Evolutionary conservation across 306 rosid genomes (phyloP).

Genomic region (Prunus mira): DNA sequence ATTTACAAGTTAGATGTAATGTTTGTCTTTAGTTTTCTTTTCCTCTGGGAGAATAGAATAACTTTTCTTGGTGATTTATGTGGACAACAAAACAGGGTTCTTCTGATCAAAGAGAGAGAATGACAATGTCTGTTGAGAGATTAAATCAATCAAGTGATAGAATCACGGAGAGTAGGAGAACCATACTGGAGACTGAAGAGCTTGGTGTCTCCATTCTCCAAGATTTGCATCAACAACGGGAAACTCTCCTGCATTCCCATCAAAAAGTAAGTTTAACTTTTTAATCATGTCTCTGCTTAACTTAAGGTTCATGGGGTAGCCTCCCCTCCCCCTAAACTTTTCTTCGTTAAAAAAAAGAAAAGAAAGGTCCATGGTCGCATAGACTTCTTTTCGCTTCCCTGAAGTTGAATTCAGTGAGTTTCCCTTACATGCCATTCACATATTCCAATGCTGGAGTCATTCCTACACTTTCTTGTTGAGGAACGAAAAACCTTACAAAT

Average conservation of each 20-base stretch:
- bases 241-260: constrained; percentile 81
- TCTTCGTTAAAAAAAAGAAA: too few relatives aligned
- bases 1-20: constrained; percentile 18
- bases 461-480: background rate
- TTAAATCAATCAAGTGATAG: constrained; percentile 61
- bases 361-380: background rate
- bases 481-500: constrained; percentile 1
- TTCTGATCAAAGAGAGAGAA: constrained; percentile 70
- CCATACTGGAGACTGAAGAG: constrained; percentile 78
- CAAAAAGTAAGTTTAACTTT: constrained; percentile 42
- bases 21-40: constrained; percentile 9
- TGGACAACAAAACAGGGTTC: constrained; percentile 53
- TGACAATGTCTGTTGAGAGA: constrained; percentile 82
- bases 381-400: background rate
- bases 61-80: constrained; percentile 1
- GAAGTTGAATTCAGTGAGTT: background rate
- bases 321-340: too few relatives aligned
- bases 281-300: constrained; percentile 8
- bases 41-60: background rate
- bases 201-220: constrained; percentile 79
- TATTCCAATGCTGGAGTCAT: background rate
- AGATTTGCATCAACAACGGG: constrained; percentile 86
- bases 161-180: constrained; percentile 70
- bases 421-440: background rate
- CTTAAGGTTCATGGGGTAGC: background rate